phyloP scores from a whole-genome alignment of 2,329 filamentous ascomycete species.

The Cladosporium colombiae region DNA sequence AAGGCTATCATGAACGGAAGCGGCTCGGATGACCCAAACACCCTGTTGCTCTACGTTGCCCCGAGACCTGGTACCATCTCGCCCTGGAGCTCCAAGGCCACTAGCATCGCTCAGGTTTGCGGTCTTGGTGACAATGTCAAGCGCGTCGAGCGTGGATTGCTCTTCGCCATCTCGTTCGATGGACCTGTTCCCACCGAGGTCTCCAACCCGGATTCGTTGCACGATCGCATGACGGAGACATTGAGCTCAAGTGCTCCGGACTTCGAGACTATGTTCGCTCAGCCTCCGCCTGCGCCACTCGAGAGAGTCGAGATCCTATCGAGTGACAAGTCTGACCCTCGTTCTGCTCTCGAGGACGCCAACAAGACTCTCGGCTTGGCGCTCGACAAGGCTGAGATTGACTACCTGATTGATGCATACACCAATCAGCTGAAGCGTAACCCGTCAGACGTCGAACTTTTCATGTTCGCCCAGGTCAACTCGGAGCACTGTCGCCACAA shows the following conservation, averaged over 20 bases:
- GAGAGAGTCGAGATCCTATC: constrained; percentile 68
- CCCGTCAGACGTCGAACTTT: constrained; percentile 89
- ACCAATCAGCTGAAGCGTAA: constrained; percentile 63
- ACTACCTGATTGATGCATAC: constrained; percentile 88
- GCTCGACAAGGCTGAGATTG: constrained; percentile 84
- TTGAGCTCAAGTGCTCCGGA: constrained; percentile 68
- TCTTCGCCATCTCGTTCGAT: constrained; percentile 65
- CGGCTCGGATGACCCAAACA: constrained; percentile 51
- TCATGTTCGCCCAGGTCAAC: constrained; percentile 99
- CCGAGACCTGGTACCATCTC: constrained; percentile 82
- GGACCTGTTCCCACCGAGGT: constrained; percentile 48
- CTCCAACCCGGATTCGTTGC: constrained; percentile 68
- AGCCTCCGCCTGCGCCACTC: constrained; percentile 64
- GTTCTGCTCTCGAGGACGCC: constrained; percentile 74
- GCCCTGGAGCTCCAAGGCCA: constrained; percentile 96
- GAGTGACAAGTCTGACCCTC: constrained; percentile 54
- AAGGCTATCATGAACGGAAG: constrained; percentile 53
- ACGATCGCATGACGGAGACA: constrained; percentile 95
- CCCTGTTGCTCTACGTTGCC: constrained; percentile 68
- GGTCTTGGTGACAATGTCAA: constrained; percentile 70
- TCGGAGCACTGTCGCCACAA: constrained; percentile 90
- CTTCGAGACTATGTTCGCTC: constrained; percentile 75
- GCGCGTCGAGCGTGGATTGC: constrained; percentile 84
- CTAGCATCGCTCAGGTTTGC: constrained; percentile 89
- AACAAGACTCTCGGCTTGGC: constrained; percentile 84